Evolutionary conservation across 129 eudicot species (phyloP).

Genomic region (Tanacetum coccineum): DNA sequence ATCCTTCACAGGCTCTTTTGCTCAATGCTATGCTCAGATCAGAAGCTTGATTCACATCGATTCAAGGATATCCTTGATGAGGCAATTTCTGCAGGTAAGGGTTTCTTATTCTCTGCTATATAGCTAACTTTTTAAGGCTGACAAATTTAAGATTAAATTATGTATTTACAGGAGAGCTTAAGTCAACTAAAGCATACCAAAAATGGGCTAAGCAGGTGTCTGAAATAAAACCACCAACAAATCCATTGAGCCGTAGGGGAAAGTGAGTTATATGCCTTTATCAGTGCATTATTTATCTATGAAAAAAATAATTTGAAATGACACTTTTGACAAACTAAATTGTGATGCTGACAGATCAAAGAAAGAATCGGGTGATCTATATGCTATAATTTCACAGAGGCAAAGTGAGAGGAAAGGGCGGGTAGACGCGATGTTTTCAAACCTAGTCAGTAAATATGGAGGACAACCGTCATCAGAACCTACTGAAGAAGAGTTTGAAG

Average conservation of each 20-base stretch:
- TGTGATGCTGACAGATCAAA: constrained; percentile 39
- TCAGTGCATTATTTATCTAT: neutral
- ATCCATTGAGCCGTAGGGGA: constrained; percentile 51
- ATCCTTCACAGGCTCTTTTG: constrained; percentile 70
- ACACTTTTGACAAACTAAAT: constrained; percentile 11
- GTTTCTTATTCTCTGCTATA: neutral
- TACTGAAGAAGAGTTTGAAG: constrained; percentile 94
- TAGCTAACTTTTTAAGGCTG: neutral
- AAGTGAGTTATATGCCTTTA: constrained; percentile 48
- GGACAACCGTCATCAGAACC: constrained; percentile 53
- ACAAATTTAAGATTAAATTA: no score
- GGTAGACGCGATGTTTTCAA: constrained; percentile 68
- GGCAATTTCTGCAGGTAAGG: constrained; percentile 72
- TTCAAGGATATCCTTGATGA: constrained; percentile 93
- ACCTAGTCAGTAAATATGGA: constrained; percentile 66
- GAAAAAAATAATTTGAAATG: neutral
- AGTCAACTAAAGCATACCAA: constrained; percentile 64
- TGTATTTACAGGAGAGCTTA: constrained; percentile 42
- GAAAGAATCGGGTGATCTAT: constrained; percentile 62
- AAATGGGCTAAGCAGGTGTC: constrained; percentile 81
- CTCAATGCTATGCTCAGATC: constrained; percentile 93
- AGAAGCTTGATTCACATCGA: constrained; percentile 89
- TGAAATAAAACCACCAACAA: constrained; percentile 78
- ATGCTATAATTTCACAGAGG: constrained; percentile 75
- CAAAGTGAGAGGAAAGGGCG: constrained; percentile 69